Evolutionary conservation across 352 stramenopile genomes (phyloP), one percentile per base, ranked within the genome.

Genomic region (Pythium guiyangense): DNA sequence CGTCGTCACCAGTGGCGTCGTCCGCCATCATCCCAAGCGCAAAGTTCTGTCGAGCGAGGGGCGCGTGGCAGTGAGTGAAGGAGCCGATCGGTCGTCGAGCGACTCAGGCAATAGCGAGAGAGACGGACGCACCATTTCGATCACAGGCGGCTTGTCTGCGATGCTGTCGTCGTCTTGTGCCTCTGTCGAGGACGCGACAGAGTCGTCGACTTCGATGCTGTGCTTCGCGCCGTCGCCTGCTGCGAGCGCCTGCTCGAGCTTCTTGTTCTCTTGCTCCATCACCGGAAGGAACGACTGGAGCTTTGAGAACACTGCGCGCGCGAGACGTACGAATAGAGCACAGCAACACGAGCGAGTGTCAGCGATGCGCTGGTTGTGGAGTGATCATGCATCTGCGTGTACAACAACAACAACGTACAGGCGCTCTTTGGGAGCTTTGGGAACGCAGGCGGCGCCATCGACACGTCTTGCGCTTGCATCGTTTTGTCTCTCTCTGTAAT

Each of bases 211-310:
- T 64, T 92, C 83, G 55, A 92, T 92, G 58, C 80, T 90, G 66
- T 87, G 79, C 43, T 85, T 80, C 49, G 74, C 67, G 31, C 74
- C 79, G 59, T 85, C 55, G 5, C 83, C 79, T 6, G 65, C 61
- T 31, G 78, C 80, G 18, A 90, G 70, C 10, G 74, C 79, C 31
- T 83, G 64, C 49, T 76, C 77, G 39, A 92, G 67, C 62, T 86
- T 86, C 57, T 86, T 77, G 70, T 92, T 92, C 55, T 92, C 79
- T 46, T 73, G 64, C 17, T 75, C 83, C 66, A 92, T 86, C 60
- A 82, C 60, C 0, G 83, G 83, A 40, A 92, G 60, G 50, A 92
- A 92, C 46, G 79, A 70, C 60, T 92, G 75, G 15, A 92, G 62
- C 49, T 71, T 81, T n/a, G 73, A 77, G 46, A 92, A 78, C 58